phyloP scores from a whole-genome alignment of 2,329 filamentous ascomycete species.

The Talaromyces sp. region DNA sequence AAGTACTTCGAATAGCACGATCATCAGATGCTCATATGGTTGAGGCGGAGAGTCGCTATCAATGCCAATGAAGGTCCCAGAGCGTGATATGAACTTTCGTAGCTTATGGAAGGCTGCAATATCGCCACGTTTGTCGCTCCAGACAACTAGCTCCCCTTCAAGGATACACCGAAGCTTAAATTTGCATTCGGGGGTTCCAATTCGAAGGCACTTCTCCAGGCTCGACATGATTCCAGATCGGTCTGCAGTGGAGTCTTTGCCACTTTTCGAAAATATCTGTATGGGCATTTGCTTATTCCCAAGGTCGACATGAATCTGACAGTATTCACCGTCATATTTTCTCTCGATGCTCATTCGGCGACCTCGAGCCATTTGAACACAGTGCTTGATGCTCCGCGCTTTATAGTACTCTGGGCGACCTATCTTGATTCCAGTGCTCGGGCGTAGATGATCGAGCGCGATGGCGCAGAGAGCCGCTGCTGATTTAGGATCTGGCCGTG shows the following conservation, averaged over 20 bases:
- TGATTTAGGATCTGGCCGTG: conserved; percentile 36
- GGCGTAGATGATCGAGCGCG: conserved; percentile 53
- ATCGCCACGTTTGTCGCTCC: conserved; percentile 65
- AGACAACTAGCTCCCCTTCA: conserved; percentile 82
- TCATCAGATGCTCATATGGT: conserved; percentile 60
- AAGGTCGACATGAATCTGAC: conserved; percentile 80
- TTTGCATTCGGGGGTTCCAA: conserved; percentile 61
- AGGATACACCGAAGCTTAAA: conserved; percentile 72
- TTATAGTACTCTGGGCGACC: conserved; percentile 67
- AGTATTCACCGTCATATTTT: conserved; percentile 89
- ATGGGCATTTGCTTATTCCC: conserved; percentile 58
- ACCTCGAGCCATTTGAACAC: conserved; percentile 63
- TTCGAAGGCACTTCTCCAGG: conserved; percentile 65
- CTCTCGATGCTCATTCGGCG: conserved; percentile 72
- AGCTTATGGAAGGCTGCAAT: conserved; percentile 81
- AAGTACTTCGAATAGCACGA: conserved; percentile 64
- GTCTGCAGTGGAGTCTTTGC: conserved; percentile 82
- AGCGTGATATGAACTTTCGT: conserved; percentile 74
- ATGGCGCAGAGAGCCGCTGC: conserved; percentile 31
- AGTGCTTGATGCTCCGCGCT: conserved; percentile 73
- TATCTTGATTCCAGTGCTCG: conserved; percentile 64
- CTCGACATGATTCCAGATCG: conserved; percentile 63
- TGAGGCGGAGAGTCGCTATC: conserved; percentile 66
- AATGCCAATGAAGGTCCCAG: conserved; percentile 69
- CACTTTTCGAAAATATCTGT: conserved; percentile 88